Evolutionary conservation across 768 basidiomycete genomes (phyloP).

Genomic region (Amanita rubescens): DNA sequence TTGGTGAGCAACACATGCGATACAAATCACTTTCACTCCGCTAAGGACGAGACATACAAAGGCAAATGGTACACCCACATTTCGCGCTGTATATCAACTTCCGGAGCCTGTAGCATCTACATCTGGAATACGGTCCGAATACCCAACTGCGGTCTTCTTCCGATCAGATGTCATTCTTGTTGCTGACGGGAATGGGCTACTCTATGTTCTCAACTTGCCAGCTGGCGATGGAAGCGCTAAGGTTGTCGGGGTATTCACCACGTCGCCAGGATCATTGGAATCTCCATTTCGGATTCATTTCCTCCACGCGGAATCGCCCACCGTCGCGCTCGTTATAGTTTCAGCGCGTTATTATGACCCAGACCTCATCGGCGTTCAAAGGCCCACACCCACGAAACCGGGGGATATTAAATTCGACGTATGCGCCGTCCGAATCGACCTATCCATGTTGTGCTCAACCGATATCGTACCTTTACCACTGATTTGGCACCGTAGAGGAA

Average conservation of each 20-base stretch:
- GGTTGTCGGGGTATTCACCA: conserved; percentile 46
- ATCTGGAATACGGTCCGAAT: conserved; percentile 49
- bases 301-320: conserved; percentile 29
- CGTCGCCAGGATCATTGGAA: conserved; percentile 34
- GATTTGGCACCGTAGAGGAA: conserved; percentile 63
- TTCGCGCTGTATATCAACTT: conserved; percentile 52
- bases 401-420: conserved; percentile 48
- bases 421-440: conserved; percentile 49
- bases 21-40: conserved; percentile 28
- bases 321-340: conserved; percentile 38
- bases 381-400: conserved; percentile 19
- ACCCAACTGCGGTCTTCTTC: conserved; percentile 63
- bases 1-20: conserved; percentile 41
- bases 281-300: conserved; percentile 40
- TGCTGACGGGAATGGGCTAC: conserved; percentile 62
- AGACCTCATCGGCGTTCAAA: conserved; percentile 14
- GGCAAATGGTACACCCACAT: conserved; percentile 39
- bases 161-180: conserved; percentile 42
- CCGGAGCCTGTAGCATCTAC: conserved; percentile 42
- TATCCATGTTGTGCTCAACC: conserved; percentile 30
- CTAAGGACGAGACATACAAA: conserved; percentile 3
- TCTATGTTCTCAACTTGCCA: conserved; percentile 51
- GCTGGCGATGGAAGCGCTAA: conserved; percentile 27
- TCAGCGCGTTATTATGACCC: conserved; percentile 48
- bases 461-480: conserved; percentile 38